Conservation (phyloP, 306 rosid species). For the Cercis canadensis region DNA sequence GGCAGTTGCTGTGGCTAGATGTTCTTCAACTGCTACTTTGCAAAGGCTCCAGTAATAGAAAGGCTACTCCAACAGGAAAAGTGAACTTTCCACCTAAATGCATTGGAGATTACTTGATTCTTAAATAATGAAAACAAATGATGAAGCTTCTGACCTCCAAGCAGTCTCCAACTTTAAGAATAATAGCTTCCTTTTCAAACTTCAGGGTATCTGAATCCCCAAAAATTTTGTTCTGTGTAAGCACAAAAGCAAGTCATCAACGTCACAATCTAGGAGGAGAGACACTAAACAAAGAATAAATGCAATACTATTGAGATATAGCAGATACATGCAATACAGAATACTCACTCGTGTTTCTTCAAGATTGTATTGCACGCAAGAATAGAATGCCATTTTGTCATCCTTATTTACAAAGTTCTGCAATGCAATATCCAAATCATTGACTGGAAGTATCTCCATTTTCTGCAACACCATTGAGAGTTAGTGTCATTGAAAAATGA, state of each 20-base stretch:
- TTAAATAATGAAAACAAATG: conserved; percentile 22
- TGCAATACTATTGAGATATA: conserved; percentile 4
- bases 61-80: conserved; percentile 21
- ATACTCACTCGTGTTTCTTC: conserved; percentile 91
- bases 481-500: conserved; percentile 28
- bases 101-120: conserved; percentile 16
- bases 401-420: conserved; percentile 93
- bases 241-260: conserved; percentile 40
- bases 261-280: conserved; percentile 4
- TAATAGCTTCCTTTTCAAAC: conserved; percentile 83
- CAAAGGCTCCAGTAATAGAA: conserved; percentile 27
- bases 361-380: conserved; percentile 75
- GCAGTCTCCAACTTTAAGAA: conserved; percentile 93
- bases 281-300: background rate
- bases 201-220: conserved; percentile 66
- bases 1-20: conserved; percentile 15
- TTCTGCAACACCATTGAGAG: conserved; percentile 61
- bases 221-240: conserved; percentile 71
- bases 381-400: conserved; percentile 88
- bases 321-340: conserved; percentile 26
- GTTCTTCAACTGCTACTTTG: conserved; percentile 32
- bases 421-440: conserved; percentile 90
- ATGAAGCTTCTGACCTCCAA: conserved; percentile 71
- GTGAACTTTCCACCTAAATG: conserved; percentile 22
- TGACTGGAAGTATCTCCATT: conserved; percentile 99